Percentiles rank a stretch among this genome's conserved stretches.
Evolutionary conservation across 108 stramenopile genomes (phyloP).

Genomic region (Schizochytrium sp.): DNA sequence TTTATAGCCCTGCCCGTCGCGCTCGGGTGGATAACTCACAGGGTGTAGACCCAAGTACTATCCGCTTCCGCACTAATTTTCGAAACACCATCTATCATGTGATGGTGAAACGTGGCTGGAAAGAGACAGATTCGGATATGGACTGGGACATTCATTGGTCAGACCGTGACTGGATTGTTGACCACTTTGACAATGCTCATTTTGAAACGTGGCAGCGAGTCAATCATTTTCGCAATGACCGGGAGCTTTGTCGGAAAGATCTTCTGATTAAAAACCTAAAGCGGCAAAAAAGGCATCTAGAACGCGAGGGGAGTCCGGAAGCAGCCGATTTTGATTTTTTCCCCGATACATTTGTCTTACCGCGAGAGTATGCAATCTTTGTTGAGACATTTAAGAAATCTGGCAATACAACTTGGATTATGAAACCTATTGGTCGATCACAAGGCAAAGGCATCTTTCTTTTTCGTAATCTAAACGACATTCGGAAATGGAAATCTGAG

Average conservation of each 20-base stretch:
- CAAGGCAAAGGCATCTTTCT: constrained; percentile 81
- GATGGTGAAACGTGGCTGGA: constrained; percentile 66
- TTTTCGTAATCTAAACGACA: constrained; percentile 74
- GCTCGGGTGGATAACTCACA: background rate
- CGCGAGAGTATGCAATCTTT: constrained; percentile 77
- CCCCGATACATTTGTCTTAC: constrained; percentile 76
- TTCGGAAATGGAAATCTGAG: constrained; percentile 78
- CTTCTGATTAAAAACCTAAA: constrained; percentile 78
- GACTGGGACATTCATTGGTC: constrained; percentile 73
- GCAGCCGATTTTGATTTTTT: constrained; percentile 69
- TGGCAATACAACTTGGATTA: constrained; percentile 74
- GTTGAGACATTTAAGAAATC: constrained; percentile 72
- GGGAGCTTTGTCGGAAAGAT: constrained; percentile 76
- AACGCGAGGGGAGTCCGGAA: constrained; percentile 66
- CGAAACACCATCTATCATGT: constrained; percentile 68
- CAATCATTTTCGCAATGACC: constrained; percentile 76
- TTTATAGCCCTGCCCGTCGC: background rate
- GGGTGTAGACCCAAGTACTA: constrained; percentile 23
- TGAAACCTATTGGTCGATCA: constrained; percentile 80
- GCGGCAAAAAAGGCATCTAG: constrained; percentile 66
- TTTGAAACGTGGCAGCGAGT: constrained; percentile 72
- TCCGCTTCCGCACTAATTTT: constrained; percentile 65
- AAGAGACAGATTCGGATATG: constrained; percentile 66
- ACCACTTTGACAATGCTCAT: constrained; percentile 68
- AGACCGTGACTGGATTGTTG: constrained; percentile 70